Conservation (phyloP, 1,139 yeast genomes). For the Candida sanyaensis region DNA sequence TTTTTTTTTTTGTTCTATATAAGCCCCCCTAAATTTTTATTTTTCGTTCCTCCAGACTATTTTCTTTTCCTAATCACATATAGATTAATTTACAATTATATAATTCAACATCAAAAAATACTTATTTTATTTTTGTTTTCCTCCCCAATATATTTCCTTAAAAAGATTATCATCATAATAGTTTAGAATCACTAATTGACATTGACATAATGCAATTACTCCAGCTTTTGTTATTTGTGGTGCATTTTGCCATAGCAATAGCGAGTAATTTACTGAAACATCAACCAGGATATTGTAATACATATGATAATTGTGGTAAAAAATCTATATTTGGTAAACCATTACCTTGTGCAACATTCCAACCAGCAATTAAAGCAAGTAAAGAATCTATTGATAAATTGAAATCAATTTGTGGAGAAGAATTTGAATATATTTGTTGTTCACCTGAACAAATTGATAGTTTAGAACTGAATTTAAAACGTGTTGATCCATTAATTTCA, state of each 20-base stretch:
- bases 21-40: not conserved
- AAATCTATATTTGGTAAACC: conserved; percentile 74
- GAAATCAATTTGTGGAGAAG: conserved; percentile 56
- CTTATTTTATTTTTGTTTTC: too few species aligned
- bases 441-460: conserved; percentile 34
- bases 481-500: conserved; percentile 77
- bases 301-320: conserved; percentile 75
- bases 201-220: conserved; percentile 4
- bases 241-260: conserved; percentile 1
- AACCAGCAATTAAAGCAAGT: conserved; percentile 47
- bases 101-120: too few species aligned
- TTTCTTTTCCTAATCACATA: not conserved
- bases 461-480: conserved; percentile 56
- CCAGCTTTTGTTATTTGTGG: conserved; percentile 2
- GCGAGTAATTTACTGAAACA: conserved; percentile 3
- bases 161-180: too few species aligned
- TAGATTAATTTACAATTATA: too few species aligned
- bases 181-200: too few species aligned
- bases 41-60: not conserved
- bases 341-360: conserved; percentile 73
- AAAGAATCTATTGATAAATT: conserved; percentile 49
- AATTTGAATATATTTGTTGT: conserved; percentile 54
- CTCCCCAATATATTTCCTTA: too few species aligned
- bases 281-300: conserved; percentile 50
- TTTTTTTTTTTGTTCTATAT: too few species aligned